These are phyloP conservation scores for Plasmodium relictum DNA, from an alignment of 169 alveolate genomes.

Conservation along the genomic window DNA sequence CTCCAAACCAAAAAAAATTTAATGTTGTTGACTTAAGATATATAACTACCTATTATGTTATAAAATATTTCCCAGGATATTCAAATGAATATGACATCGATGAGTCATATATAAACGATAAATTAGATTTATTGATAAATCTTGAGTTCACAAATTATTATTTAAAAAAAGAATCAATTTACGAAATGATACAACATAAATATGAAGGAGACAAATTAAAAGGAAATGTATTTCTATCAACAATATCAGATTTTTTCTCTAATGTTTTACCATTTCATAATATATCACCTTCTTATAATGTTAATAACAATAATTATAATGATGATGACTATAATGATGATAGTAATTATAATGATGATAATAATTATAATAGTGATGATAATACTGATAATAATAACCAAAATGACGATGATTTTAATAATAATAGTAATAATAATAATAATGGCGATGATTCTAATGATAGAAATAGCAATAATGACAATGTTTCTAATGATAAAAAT, in stretches of 20 bases:
- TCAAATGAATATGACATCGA: slow-evolving; percentile 9
- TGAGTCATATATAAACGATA: not conserved
- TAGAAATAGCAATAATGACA: not conserved
- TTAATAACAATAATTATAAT: not conserved
- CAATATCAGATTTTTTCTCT: too few relatives aligned
- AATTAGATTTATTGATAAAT: slow-evolving; percentile 12
- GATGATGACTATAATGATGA: not conserved
- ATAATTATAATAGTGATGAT: not conserved
- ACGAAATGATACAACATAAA: slow-evolving; percentile 1
- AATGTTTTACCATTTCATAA: too few relatives aligned
- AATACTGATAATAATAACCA: not conserved
- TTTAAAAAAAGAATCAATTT: slow-evolving; percentile 16
- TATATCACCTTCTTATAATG: not conserved
- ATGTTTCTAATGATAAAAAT: not conserved
- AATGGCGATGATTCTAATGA: not conserved
- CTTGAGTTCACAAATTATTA: slow-evolving; percentile 28
- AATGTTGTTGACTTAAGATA: slow-evolving; percentile 41
- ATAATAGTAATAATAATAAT: not conserved
- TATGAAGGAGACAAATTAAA: not conserved
- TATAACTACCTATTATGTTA: slow-evolving; percentile 25
- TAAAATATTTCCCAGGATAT: slow-evolving; percentile 61
- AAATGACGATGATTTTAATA: not conserved
- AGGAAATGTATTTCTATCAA: not conserved
- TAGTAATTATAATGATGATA: not conserved
- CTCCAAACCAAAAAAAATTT: not conserved